phyloP scores from a whole-genome alignment of 257 asterid genomes.

The Voacanga thouarsii region DNA sequence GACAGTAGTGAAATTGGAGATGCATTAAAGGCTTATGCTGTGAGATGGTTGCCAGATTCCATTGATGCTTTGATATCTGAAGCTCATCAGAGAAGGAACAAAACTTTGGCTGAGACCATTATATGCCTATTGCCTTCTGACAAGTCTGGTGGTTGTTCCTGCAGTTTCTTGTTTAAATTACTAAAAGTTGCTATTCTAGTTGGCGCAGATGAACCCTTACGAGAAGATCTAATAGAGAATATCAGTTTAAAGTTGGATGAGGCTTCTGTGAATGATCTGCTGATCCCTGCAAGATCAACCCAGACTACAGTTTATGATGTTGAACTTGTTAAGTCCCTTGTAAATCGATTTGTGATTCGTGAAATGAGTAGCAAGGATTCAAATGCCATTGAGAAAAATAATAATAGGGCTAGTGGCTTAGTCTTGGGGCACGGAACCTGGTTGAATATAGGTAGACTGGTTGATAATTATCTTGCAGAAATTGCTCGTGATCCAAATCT shows the following conservation, averaged over 20 bases:
- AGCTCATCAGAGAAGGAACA: constrained; percentile 55
- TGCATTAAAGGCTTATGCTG: constrained; percentile 72
- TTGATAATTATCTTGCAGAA: constrained; percentile 65
- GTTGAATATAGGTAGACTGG: constrained; percentile 65
- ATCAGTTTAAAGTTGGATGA: constrained; percentile 67
- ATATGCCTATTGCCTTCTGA: constrained; percentile 76
- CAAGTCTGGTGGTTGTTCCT: constrained; percentile 55
- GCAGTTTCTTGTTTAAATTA: constrained; percentile 71
- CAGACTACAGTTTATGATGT: constrained; percentile 59
- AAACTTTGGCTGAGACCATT: constrained; percentile 72
- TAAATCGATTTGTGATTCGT: constrained; percentile 48
- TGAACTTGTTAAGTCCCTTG: constrained; percentile 62
- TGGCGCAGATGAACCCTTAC: constrained; percentile 56
- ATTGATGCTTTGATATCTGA: constrained; percentile 70
- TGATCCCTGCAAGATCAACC: constrained; percentile 74
- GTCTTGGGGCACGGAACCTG: constrained; percentile 62
- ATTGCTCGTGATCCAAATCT: constrained; percentile 63
- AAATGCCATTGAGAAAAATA: constrained; percentile 33
- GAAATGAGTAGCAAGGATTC: constrained; percentile 33
- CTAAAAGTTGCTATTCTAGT: constrained; percentile 72
- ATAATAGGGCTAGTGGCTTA: constrained; percentile 35
- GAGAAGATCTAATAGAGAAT: constrained; percentile 54
- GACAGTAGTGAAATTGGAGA: constrained; percentile 64
- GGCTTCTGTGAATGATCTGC: constrained; percentile 62
- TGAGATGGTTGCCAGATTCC: constrained; percentile 86